phyloP scores from a whole-genome alignment of 345 rosid genomes.

The Boechera stricta region DNA sequence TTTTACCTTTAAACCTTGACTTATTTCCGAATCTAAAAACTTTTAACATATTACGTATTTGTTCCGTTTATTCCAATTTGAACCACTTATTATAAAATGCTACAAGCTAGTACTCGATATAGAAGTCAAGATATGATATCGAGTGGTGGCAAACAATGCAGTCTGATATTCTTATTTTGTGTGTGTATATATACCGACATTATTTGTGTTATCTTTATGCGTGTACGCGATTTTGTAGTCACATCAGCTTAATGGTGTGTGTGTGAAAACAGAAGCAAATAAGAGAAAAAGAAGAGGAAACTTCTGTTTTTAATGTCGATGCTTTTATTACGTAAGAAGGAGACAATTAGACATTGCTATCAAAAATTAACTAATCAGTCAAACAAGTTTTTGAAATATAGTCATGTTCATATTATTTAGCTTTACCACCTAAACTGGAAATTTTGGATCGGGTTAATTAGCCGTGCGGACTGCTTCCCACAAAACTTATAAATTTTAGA shows the following conservation, averaged over 20 bases:
- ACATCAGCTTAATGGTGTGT: conserved; percentile 12
- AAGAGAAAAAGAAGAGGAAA: conserved; percentile 16
- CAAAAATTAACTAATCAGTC: conserved; percentile 28
- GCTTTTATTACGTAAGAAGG: conserved; percentile 21
- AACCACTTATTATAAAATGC: neutral
- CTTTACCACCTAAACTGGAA: neutral
- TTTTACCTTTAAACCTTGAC: neutral
- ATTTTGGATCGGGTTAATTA: conserved; percentile 24
- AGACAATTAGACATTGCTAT: conserved; percentile 24
- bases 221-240: conserved; percentile 38
- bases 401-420: conserved; percentile 39
- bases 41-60: neutral
- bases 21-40: neutral
- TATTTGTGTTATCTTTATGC: neutral
- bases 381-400: conserved; percentile 31
- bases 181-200: conserved; percentile 23
- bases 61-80: neutral
- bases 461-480: conserved; percentile 39
- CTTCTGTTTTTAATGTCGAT: conserved; percentile 21
- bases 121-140: neutral
- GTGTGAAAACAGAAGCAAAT: conserved; percentile 37
- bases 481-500: neutral
- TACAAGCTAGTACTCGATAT: neutral
- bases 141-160: conserved; percentile 1
- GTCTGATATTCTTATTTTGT: neutral